Percentiles rank a stretch among this genome's conserved stretches.
Conservation (phyloP, 352 stramenopile species). For the Globisporangium middletonii region DNA sequence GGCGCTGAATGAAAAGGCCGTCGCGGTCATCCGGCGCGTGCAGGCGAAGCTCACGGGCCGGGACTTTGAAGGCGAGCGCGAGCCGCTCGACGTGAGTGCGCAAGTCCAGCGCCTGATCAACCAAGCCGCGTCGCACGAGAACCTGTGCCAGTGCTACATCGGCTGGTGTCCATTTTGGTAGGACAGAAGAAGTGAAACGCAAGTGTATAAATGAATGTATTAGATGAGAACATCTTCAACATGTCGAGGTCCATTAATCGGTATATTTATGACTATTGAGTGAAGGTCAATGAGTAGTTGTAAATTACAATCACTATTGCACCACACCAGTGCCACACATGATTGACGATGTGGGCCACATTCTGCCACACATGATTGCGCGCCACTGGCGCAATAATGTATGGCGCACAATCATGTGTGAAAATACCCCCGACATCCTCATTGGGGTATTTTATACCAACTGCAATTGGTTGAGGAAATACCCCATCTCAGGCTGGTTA, state of each 20-base stretch:
- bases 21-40: conserved; percentile 97
- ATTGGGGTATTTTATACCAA: too few relatives aligned
- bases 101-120: conserved; percentile 97
- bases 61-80: conserved; percentile 90
- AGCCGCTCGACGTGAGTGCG: conserved; percentile 69
- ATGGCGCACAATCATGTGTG: too few relatives aligned
- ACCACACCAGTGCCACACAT: too few relatives aligned
- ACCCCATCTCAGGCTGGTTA: too few relatives aligned
- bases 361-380: not conserved
- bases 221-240: not conserved
- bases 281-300: too few relatives aligned
- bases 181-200: not conserved
- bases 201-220: not conserved
- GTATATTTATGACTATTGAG: too few relatives aligned
- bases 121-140: conserved; percentile 98
- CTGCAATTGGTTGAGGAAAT: too few relatives aligned
- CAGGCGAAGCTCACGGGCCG: conserved; percentile 98
- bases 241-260: too few relatives aligned
- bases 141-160: conserved; percentile 98
- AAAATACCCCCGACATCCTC: too few relatives aligned
- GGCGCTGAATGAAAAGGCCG: conserved; percentile 93
- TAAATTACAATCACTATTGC: too few relatives aligned
- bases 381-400: too few relatives aligned
- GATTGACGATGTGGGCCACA: too few relatives aligned
- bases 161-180: conserved; percentile 96